These are phyloP conservation scores for Cornus florida DNA, from an alignment of 148 eudicot species.

Conservation along the genomic window DNA sequence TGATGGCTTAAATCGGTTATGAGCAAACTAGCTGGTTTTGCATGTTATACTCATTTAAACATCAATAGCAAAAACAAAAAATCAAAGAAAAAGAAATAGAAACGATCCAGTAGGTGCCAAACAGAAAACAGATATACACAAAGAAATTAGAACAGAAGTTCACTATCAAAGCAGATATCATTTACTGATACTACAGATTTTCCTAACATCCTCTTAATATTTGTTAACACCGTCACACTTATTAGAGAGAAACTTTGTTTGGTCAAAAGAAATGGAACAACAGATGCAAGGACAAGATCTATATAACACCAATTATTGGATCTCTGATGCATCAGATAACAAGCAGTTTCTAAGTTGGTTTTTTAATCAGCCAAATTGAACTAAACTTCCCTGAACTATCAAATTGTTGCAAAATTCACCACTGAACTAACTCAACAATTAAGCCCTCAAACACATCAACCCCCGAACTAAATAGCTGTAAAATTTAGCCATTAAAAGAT, in stretches of 20 bases:
- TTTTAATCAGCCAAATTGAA: too few relatives aligned
- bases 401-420: too few relatives aligned
- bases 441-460: too few relatives aligned
- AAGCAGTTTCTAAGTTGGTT: background rate
- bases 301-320: background rate
- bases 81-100: background rate
- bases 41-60: background rate
- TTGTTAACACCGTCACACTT: background rate
- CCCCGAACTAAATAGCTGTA: too few relatives aligned
- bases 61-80: too few relatives aligned
- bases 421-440: too few relatives aligned
- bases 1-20: background rate
- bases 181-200: background rate
- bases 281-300: slow-evolving; percentile 6
- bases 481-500: too few relatives aligned
- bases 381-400: too few relatives aligned
- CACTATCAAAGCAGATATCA: background rate
- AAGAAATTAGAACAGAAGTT: background rate
- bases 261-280: background rate
- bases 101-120: background rate
- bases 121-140: background rate
- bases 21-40: background rate
- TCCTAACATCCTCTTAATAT: background rate
- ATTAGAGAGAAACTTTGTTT: background rate
- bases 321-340: background rate